Base-by-base conservation (phyloP, 1,284 basidiomycete species). In the Volvariella volvacea region DNA sequence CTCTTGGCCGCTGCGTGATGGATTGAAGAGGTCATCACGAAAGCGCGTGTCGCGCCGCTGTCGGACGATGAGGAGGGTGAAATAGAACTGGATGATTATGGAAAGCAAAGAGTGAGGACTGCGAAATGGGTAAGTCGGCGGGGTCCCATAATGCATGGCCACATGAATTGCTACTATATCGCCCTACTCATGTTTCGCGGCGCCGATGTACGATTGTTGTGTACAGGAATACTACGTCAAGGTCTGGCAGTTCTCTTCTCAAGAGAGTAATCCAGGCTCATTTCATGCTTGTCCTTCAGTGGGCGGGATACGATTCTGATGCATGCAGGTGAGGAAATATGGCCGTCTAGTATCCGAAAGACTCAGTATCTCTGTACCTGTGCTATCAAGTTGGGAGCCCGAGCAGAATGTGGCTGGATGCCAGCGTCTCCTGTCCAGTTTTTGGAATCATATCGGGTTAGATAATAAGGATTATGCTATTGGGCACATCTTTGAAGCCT, bases 391-490 rank as follows among this genome's bases (percentile, higher is more conserved):
- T 48, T 85, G 83, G 83, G 83, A 85, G 46, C 83, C 83, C 4
- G 58, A 67, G 41, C 60, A 59, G 12, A 82, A 85, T 51, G 65
- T 83, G 3, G 51, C 57, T 37, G 63, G 67, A 14, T 85, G 83
- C 52, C 56, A 68, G 3, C 68, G 75, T 17, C 65, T 86, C 2
- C 58, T 84, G 22, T 48, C 56, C 17, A 76, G 75, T 47, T 86
- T 86, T 55, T 86, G 83, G 83, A 55, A 60, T 3, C 64, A 81
- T 44, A 52, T 85, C n/a, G 80, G 80, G 0, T 55, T 58, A 20
- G 79, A 83, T 49, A 52, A 80, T 44, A 44, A 67, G 0, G 78
- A 82, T 53, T 81, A 78, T 55, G 40, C 51, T 6, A 48, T 66
- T 30, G 78, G 75, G 9, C 59, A 72, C 41, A 57, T 56, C 15